Evolutionary conservation across 2,329 filamentous ascomycete genomes (phyloP), one percentile per base, ranked within the genome.

Genomic region (Talaromyces sp.): DNA sequence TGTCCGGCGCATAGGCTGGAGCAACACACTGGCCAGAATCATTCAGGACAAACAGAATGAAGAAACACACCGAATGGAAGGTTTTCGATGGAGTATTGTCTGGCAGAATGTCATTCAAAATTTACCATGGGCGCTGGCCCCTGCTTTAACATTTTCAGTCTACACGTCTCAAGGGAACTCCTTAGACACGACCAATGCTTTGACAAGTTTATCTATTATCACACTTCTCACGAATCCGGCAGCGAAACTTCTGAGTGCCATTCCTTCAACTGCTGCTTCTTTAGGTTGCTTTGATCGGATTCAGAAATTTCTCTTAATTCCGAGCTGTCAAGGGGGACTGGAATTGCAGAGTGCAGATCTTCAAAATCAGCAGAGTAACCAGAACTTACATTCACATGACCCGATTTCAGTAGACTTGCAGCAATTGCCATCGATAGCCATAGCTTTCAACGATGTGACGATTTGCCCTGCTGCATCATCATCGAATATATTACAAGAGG

Each of bases 1-100:
- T 25, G 69, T 81, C 56, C 80, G 79, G 62, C 72, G 79, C 11
- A 73, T 77, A 0, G 80, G 80, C 0, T 67, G 81, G 1, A 73
- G 69, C 15, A 68, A 74, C 27, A 22, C 63, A 7, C 59, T 69
- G 19, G 54, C 64, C 13, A 31, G 56, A 2, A 58, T 69, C 2
- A 52, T 70, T 15, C 66, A 68, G 19, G 31, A 35, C 13, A 63
- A 64, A 33, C 49, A 66, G 17, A 60, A 56, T 35, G 27, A 61
- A 3, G 69, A 70, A 62, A 62, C 63, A 5, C 57, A 39, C 49
- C 62, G 65, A 37, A 69, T 69, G 67, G 66, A 62, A 27, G 50
- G 59, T 22, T 65, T 56, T 27, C 47, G 63, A 57, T 65, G 58
- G 61, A 62, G 47, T 60, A 62, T 57, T 17, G 67, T 69, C 5